These are phyloP conservation scores for Cystobasidium onofrii DNA, from an alignment of 768 basidiomycete species.

Conservation along the genomic window DNA sequence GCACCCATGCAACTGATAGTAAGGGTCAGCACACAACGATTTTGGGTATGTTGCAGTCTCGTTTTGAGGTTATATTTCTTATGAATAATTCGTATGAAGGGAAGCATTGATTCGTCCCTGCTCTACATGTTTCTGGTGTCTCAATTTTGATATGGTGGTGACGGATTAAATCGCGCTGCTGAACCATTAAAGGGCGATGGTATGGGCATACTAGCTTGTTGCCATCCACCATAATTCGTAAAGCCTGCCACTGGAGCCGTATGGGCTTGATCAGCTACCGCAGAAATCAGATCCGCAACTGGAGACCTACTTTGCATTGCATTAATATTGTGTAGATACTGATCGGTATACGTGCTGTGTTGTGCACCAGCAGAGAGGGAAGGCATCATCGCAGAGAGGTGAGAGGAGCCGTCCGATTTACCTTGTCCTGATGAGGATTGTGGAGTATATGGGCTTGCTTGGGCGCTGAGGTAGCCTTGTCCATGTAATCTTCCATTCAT, in stretches of 20 bases:
- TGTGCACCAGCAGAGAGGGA: background rate
- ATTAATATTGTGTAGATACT: slow-evolving; percentile 15
- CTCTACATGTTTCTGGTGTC: background rate
- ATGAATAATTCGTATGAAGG: too few species aligned
- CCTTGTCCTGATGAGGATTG: background rate
- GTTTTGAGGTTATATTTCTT: background rate
- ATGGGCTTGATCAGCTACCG: background rate
- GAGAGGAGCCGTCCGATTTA: background rate
- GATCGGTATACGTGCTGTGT: slow-evolving; percentile 6
- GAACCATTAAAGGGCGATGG: background rate
- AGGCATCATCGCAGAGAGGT: slow-evolving; percentile 17
- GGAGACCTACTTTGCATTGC: slow-evolving; percentile 20
- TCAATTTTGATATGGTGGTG: background rate
- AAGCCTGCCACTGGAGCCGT: slow-evolving; percentile 7
- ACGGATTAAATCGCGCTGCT: background rate
- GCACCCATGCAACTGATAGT: background rate
- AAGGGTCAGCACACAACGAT: background rate
- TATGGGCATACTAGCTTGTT: background rate
- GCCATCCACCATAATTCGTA: background rate
- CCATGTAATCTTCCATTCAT: background rate
- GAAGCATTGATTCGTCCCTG: too few species aligned
- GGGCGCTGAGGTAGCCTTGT: background rate
- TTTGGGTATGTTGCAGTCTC: background rate
- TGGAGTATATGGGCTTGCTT: background rate
- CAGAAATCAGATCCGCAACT: background rate